Conservation (phyloP, 2,329 filamentous ascomycete species). For the Trichoderma simmonsii region DNA sequence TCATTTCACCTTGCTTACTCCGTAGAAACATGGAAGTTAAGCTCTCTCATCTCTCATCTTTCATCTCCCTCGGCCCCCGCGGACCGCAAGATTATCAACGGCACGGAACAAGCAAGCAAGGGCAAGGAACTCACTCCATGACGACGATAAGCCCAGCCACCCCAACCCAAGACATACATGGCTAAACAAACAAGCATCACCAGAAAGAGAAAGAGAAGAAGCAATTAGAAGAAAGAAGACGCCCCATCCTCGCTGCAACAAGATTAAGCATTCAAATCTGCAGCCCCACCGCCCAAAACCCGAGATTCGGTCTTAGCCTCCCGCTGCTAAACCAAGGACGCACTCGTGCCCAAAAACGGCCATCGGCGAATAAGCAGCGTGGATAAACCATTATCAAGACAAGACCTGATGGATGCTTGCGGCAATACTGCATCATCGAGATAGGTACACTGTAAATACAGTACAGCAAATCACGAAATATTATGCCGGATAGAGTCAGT, state of each 20-base stretch:
- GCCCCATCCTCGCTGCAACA: neutral
- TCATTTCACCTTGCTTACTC: neutral
- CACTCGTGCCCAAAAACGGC: neutral
- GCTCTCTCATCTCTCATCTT: neutral
- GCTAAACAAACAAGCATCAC: neutral
- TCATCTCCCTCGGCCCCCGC: neutral
- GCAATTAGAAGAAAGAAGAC: too few relatives aligned
- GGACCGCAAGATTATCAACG: neutral
- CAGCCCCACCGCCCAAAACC: neutral
- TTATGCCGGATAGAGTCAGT: neutral
- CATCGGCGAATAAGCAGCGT: neutral
- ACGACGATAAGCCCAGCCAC: neutral
- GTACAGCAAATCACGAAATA: neutral
- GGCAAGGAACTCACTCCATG: neutral
- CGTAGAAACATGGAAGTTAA: neutral
- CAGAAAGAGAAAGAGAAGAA: neutral
- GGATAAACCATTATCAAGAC: neutral
- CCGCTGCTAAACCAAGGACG: neutral
- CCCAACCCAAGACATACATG: constrained; percentile 3
- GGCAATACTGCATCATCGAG: neutral
- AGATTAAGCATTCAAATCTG: neutral
- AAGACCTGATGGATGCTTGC: neutral
- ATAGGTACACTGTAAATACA: neutral
- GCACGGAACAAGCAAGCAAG: neutral
- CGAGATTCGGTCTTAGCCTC: neutral